Percentiles rank a stretch among this genome's conserved stretches.
Evolutionary conservation across 345 rosid genomes (phyloP).

Genomic region (Murraya paniculata): DNA sequence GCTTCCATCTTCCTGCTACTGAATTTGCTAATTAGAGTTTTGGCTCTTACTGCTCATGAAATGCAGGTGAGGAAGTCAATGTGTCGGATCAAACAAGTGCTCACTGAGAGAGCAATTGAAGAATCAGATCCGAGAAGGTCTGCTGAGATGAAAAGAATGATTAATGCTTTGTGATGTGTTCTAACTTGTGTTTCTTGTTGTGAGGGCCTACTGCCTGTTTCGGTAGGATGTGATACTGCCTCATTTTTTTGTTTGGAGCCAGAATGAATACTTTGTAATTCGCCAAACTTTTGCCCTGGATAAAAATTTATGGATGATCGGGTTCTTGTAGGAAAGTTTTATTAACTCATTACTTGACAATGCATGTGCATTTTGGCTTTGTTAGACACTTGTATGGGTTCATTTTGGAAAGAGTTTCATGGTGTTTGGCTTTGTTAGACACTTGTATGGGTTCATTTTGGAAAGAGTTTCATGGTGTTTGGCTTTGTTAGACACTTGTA

Average conservation of each 20-base stretch:
- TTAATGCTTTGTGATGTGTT: constrained; percentile 63
- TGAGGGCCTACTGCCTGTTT: background rate
- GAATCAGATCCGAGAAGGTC: constrained; percentile 83
- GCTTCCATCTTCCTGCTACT: background rate
- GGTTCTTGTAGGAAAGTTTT: constrained; percentile 10
- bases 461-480: too few species aligned
- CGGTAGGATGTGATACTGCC: background rate
- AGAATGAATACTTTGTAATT: background rate
- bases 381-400: background rate
- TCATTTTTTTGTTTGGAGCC: background rate
- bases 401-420: background rate
- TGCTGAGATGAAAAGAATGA: constrained; percentile 87
- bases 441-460: background rate
- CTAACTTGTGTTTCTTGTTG: background rate
- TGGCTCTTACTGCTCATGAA: constrained; percentile 3
- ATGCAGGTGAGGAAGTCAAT: constrained; percentile 76
- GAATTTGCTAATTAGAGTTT: constrained; percentile 6
- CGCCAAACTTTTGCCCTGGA: background rate
- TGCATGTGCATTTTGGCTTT: background rate
- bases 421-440: background rate
- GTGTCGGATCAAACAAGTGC: constrained; percentile 87
- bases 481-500: background rate
- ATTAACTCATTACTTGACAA: background rate
- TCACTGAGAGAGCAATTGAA: constrained; percentile 83
- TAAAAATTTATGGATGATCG: background rate